Percentiles rank a stretch among this genome's conserved stretches.
These are phyloP conservation scores for Torulaspora indica DNA, from an alignment of 805 yeast genomes.

Conservation along the genomic window DNA sequence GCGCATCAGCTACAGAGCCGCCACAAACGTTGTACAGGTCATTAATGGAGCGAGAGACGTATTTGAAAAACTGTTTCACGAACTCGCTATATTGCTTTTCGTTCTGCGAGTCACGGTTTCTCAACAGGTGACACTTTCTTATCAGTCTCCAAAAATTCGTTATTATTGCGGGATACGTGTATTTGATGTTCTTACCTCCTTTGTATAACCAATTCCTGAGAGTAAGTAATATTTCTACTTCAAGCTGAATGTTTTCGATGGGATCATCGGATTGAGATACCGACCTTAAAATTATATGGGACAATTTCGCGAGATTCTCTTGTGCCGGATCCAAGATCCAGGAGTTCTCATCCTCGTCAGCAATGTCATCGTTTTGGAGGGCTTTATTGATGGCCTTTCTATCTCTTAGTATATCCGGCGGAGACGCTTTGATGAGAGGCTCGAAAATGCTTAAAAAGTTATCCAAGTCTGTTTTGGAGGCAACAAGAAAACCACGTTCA, in stretches of 20 bases:
- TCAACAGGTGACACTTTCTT: slow-evolving; percentile 41
- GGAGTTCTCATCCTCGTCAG: slow-evolving; percentile 29
- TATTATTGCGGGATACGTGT: slow-evolving; percentile 74
- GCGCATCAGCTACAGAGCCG: slow-evolving; percentile 29
- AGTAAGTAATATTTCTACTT: slow-evolving; percentile 39
- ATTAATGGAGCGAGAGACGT: slow-evolving; percentile 60
- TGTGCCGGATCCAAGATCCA: slow-evolving; percentile 37
- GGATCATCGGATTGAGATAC: slow-evolving; percentile 5
- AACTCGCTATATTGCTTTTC: slow-evolving; percentile 16
- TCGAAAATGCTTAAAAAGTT: slow-evolving; percentile 22
- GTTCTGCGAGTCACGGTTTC: slow-evolving; percentile 22
- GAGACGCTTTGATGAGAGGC: slow-evolving; percentile 19
- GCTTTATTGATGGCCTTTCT: slow-evolving; percentile 10
- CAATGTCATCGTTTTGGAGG: slow-evolving; percentile 13
- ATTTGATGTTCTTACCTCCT: slow-evolving; percentile 52
- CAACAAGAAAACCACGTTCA: slow-evolving; percentile 10
- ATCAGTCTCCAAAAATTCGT: slow-evolving; percentile 56
- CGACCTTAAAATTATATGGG: slow-evolving; percentile 54
- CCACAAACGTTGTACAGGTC: slow-evolving; percentile 48
- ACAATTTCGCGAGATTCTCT: slow-evolving; percentile 62
- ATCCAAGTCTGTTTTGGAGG: slow-evolving; percentile 24
- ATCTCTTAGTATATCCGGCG: neutral
- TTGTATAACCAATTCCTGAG: slow-evolving; percentile 26
- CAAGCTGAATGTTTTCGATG: slow-evolving; percentile 19
- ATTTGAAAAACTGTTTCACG: slow-evolving; percentile 61